Conservation (phyloP, 257 asterid species). For the Lycium barbarum region DNA sequence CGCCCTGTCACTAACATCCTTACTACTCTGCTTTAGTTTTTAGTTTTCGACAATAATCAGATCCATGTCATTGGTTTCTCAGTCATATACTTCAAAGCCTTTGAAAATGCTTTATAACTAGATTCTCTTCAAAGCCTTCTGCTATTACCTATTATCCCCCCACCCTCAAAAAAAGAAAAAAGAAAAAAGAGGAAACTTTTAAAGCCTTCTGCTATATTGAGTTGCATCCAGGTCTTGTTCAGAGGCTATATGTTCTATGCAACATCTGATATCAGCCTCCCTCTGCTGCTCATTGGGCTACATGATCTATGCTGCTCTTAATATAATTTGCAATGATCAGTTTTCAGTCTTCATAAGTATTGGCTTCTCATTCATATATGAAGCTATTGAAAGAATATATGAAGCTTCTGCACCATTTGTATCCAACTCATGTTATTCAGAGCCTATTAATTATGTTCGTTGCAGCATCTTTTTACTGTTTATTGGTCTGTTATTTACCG, state of each 20-base stretch:
- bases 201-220: neutral
- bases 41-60: neutral
- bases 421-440: neutral
- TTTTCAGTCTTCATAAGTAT: neutral
- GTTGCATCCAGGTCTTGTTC: neutral
- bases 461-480: neutral
- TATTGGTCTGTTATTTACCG: neutral
- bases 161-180: too few relatives aligned
- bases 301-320: neutral
- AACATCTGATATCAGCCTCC: neutral
- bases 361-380: neutral
- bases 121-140: too few relatives aligned
- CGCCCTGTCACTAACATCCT: neutral
- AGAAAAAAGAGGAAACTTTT: neutral
- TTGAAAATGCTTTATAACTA: neutral
- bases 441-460: neutral
- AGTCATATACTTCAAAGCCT: neutral
- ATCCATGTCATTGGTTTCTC: constrained; percentile 7
- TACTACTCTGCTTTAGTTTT: neutral
- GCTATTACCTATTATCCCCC: neutral
- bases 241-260: neutral
- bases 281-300: neutral
- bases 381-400: neutral
- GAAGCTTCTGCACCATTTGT: neutral
- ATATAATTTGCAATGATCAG: constrained; percentile 1